phyloP scores from a whole-genome alignment of 106 monocot species.

The Gastrodia elata region DNA sequence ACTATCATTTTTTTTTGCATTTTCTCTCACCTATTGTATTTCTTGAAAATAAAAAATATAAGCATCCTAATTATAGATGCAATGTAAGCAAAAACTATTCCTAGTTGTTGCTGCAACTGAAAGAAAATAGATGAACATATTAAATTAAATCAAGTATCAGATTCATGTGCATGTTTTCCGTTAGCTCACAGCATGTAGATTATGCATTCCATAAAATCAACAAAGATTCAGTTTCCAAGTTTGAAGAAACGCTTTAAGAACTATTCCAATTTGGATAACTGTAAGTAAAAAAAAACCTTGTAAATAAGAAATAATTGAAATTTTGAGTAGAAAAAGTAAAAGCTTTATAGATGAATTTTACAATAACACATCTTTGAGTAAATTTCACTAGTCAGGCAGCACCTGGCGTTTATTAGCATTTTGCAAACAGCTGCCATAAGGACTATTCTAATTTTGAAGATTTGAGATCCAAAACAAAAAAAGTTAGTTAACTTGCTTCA shows the following conservation, averaged over 20 bases:
- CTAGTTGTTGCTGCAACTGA: neutral
- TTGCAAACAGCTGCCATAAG: neutral
- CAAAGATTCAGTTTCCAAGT: neutral
- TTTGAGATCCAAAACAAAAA: neutral
- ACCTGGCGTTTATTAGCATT: neutral
- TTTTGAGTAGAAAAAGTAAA: neutral
- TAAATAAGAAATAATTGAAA: too few relatives aligned
- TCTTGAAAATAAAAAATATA: too few relatives aligned
- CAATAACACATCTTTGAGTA: neutral
- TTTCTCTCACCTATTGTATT: too few relatives aligned
- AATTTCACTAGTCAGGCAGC: neutral
- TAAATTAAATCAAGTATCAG: neutral
- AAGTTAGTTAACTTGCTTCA: neutral
- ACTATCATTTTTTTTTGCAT: too few relatives aligned
- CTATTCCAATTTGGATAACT: neutral
- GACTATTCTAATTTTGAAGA: neutral
- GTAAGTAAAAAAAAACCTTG: too few relatives aligned
- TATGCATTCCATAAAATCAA: neutral
- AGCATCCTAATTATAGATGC: too few relatives aligned
- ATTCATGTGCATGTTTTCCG: neutral
- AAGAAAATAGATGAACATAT: neutral
- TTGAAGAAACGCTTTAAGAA: neutral
- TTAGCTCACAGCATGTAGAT: neutral
- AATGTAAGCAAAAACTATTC: neutral
- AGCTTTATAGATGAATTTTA: neutral